Conservation (phyloP, 83 land plant species). For the Larix sibirica region DNA sequence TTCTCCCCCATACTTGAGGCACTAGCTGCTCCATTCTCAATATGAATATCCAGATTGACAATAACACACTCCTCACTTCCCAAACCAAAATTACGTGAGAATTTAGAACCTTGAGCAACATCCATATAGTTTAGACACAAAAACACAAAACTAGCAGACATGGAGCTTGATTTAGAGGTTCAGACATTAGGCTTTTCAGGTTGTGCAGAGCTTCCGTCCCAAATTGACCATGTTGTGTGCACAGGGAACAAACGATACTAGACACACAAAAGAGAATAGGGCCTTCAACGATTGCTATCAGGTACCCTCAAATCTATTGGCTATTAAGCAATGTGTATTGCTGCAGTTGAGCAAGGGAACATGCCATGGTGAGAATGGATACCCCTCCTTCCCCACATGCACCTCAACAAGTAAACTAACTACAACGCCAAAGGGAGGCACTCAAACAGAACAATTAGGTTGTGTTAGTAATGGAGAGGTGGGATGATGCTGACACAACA, state of each 20-base stretch:
- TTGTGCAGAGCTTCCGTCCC: no score
- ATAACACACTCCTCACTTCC: not conserved
- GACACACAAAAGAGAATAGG: not conserved
- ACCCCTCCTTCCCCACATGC: no score
- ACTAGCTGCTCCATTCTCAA: not conserved
- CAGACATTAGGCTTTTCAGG: not conserved
- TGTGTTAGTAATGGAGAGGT: not conserved
- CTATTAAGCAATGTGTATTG: not conserved
- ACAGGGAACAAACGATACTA: not conserved
- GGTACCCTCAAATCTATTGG: not conserved
- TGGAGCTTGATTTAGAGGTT: not conserved
- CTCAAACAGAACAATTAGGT: not conserved
- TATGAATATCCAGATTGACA: not conserved
- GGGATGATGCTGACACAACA: not conserved
- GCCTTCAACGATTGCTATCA: not conserved
- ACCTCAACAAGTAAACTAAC: not conserved
- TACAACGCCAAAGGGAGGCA: not conserved
- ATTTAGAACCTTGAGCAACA: not conserved
- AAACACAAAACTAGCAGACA: not conserved
- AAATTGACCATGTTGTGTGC: not conserved
- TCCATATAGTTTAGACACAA: not conserved
- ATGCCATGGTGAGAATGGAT: not conserved
- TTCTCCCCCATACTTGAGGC: not conserved
- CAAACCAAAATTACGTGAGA: constrained; percentile 4
- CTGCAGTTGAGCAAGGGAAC: not conserved